phyloP scores from a whole-genome alignment of 2,329 filamentous ascomycete genomes.

The Beauveria australis region DNA sequence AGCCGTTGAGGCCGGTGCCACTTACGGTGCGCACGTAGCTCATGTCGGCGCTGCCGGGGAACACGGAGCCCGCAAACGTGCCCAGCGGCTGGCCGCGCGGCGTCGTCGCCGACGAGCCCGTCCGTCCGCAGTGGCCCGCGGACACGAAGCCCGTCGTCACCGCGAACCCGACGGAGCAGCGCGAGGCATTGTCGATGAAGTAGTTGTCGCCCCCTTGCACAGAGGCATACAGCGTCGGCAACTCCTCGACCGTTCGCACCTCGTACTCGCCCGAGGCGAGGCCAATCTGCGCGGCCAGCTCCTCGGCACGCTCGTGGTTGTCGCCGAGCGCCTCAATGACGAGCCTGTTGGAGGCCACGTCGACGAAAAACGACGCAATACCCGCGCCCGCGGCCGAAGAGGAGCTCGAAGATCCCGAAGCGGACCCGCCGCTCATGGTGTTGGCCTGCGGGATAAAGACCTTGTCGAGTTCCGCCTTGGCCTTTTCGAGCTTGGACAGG shows the following conservation, averaged over 20 bases:
- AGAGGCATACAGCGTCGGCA: conserved; percentile 28
- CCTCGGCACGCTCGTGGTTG: conserved; percentile 26
- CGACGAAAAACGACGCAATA: conserved; percentile 31
- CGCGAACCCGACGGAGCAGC: conserved; percentile 33
- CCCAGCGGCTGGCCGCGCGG: conserved; percentile 24
- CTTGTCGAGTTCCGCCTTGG: conserved; percentile 33
- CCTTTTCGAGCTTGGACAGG: conserved; percentile 31
- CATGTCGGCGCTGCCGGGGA: conserved; percentile 32
- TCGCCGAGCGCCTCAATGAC: conserved; percentile 28
- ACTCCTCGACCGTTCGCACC: conserved; percentile 23
- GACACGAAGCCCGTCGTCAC: conserved; percentile 33
- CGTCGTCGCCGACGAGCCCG: conserved; percentile 24
- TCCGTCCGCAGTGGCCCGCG: conserved; percentile 30
- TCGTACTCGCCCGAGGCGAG: conserved; percentile 29
- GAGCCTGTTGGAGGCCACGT: conserved; percentile 32
- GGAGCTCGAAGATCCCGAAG: background rate
- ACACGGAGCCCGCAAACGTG: conserved; percentile 29
- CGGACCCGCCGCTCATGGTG: conserved; percentile 16
- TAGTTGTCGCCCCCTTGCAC: conserved; percentile 31
- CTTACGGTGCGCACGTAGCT: conserved; percentile 26
- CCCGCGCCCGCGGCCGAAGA: conserved; percentile 16
- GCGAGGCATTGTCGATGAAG: conserved; percentile 23
- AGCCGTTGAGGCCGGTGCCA: conserved; percentile 25
- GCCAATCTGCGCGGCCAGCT: conserved; percentile 28
- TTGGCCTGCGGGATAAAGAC: conserved; percentile 26